Conservation (phyloP, 2,329 filamentous ascomycete species). For the Nakataea oryzae region DNA sequence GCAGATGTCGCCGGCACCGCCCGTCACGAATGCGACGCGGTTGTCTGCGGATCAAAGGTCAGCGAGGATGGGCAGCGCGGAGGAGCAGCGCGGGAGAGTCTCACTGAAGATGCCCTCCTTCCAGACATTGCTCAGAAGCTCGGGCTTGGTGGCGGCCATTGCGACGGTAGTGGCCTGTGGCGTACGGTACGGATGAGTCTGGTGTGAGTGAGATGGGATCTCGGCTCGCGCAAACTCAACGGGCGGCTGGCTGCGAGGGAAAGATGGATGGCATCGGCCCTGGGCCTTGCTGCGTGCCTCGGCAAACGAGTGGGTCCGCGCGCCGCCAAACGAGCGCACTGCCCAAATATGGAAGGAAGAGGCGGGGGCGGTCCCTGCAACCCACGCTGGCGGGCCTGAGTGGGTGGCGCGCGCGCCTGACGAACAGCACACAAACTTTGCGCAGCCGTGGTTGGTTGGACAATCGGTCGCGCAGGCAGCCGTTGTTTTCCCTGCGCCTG, state of each 20-base stretch:
- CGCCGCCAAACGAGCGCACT: too few species aligned
- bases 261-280: background rate
- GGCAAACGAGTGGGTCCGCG: background rate
- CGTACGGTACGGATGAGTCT: background rate
- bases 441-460: background rate
- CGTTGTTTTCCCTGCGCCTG: background rate
- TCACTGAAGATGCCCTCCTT: constrained; percentile 77
- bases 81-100: constrained; percentile 10
- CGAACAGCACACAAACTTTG: too few species aligned
- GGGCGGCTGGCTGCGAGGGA: background rate
- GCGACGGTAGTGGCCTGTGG: background rate
- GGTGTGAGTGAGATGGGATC: background rate
- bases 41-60: constrained; percentile 43
- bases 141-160: background rate
- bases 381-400: background rate
- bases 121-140: constrained; percentile 79
- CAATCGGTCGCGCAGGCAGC: background rate
- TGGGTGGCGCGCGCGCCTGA: too few species aligned
- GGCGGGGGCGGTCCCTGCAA: background rate
- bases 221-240: too few species aligned
- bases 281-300: too few species aligned
- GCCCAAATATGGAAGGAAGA: too few species aligned
- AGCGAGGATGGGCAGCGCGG: background rate
- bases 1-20: constrained; percentile 88
- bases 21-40: constrained; percentile 91